These are phyloP conservation scores for Apiotrichum gracile DNA, from an alignment of 1,284 basidiomycete species.

Conservation along the genomic window DNA sequence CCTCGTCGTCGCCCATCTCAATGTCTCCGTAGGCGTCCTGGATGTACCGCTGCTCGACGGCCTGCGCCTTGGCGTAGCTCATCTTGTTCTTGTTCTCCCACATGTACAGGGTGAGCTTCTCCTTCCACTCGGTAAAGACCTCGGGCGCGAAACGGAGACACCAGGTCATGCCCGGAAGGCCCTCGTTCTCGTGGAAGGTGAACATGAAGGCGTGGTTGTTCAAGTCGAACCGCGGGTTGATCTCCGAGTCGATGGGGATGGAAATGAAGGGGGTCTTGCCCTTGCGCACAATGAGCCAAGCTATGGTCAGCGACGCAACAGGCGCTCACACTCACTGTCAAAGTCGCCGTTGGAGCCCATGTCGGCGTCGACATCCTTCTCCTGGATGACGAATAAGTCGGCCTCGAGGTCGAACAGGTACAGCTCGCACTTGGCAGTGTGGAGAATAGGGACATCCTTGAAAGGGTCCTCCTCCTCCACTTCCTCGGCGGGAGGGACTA, in stretches of 20 bases:
- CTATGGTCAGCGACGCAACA: slow-evolving; percentile 16
- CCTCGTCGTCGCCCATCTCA: slow-evolving; percentile 63
- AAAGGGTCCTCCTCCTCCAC: slow-evolving; percentile 38
- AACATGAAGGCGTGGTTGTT: slow-evolving; percentile 61
- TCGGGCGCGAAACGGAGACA: slow-evolving; percentile 64
- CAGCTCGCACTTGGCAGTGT: slow-evolving; percentile 49
- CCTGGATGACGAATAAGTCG: slow-evolving; percentile 68
- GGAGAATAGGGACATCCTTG: slow-evolving; percentile 44
- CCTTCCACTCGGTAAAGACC: slow-evolving; percentile 61
- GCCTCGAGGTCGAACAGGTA: slow-evolving; percentile 67
- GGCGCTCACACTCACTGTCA: slow-evolving; percentile 42
- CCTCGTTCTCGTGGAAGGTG: slow-evolving; percentile 52
- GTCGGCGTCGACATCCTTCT: slow-evolving; percentile 59
- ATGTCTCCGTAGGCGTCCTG: slow-evolving; percentile 72
- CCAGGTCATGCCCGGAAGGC: slow-evolving; percentile 66
- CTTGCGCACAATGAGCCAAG: slow-evolving; percentile 46
- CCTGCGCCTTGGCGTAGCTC: slow-evolving; percentile 74
- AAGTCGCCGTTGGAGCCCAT: slow-evolving; percentile 57
- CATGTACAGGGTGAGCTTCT: slow-evolving; percentile 62
- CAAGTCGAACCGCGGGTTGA: slow-evolving; percentile 56
- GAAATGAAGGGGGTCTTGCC: slow-evolving; percentile 43
- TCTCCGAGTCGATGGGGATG: slow-evolving; percentile 48
- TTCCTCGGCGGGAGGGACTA: neutral
- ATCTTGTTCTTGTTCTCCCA: slow-evolving; percentile 79
- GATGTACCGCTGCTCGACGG: slow-evolving; percentile 58